Percentiles rank a stretch among this genome's conserved stretches.
Conservation (phyloP, 2,329 filamentous ascomycete species). For the Aphanocladium album region DNA sequence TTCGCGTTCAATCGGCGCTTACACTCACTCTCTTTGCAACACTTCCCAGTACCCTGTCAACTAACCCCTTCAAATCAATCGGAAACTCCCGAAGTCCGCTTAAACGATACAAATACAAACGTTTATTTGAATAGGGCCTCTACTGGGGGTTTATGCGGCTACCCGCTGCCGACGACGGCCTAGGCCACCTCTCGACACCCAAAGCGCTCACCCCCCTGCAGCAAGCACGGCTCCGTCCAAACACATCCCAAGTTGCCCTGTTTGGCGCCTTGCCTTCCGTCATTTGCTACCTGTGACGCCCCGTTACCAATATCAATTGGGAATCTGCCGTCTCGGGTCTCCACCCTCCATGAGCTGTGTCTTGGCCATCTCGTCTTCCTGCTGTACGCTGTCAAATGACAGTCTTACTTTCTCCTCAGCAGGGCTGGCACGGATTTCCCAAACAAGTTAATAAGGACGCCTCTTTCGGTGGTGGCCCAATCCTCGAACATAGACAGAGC, state of each 20-base stretch:
- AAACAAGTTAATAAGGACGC: background rate
- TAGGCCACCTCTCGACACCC: constrained; percentile 10
- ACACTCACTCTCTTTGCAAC: background rate
- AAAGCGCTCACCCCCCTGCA: constrained; percentile 7
- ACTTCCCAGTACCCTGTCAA: background rate
- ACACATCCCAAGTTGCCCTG: constrained; percentile 8
- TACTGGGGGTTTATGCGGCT: constrained; percentile 9
- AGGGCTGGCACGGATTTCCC: constrained; percentile 7
- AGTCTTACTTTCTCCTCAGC: constrained; percentile 1
- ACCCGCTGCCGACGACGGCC: constrained; percentile 9
- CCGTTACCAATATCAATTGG: constrained; percentile 5
- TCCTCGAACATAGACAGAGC: constrained; percentile 1
- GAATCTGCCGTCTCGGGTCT: constrained; percentile 8
- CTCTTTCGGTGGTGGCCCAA: constrained; percentile 8
- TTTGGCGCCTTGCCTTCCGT: constrained; percentile 11
- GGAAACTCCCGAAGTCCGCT: background rate
- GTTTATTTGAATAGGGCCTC: background rate
- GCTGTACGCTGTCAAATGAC: constrained; percentile 11
- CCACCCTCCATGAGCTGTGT: constrained; percentile 3
- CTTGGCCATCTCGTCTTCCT: constrained; percentile 3
- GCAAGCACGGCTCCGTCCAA: constrained; percentile 10
- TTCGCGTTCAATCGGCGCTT: constrained; percentile 1
- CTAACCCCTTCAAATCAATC: background rate
- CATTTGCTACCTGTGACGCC: constrained; percentile 9
- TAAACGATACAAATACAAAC: constrained; percentile 2